Evolutionary conservation across 106 monocot species (phyloP).

Genomic region (Dendrobium huoshanense): DNA sequence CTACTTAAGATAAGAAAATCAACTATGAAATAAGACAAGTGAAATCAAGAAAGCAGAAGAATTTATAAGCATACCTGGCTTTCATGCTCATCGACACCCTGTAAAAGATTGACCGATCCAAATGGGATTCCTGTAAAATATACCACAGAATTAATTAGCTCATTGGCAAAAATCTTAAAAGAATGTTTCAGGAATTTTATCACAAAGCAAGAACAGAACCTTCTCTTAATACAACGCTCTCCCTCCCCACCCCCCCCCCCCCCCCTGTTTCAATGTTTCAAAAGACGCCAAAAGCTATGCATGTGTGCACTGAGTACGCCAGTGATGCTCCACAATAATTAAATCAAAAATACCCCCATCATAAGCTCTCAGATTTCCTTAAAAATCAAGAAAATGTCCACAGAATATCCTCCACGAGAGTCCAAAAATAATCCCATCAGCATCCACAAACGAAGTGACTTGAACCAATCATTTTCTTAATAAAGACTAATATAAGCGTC

Average conservation of each 20-base stretch:
- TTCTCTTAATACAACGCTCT: background rate
- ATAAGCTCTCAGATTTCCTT: too few relatives aligned
- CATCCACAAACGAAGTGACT: background rate
- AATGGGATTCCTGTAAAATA: constrained; percentile 79
- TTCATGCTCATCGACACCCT: constrained; percentile 95
- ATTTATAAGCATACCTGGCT: constrained; percentile 65
- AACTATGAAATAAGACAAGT: background rate
- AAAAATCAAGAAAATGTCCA: too few relatives aligned
- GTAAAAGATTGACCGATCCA: constrained; percentile 89
- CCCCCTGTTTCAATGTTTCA: too few relatives aligned
- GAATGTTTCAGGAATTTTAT: background rate
- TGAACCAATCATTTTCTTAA: background rate
- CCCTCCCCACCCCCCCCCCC: too few relatives aligned
- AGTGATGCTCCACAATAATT: too few relatives aligned
- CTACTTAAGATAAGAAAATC: background rate
- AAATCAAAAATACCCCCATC: too few relatives aligned
- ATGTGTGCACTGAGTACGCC: too few relatives aligned
- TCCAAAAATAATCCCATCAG: background rate
- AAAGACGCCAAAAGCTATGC: too few relatives aligned
- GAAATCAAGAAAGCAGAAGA: background rate
- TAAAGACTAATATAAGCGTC: background rate
- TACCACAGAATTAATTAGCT: background rate
- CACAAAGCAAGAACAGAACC: background rate
- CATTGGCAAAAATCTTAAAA: background rate
- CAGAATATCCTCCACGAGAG: background rate